phyloP scores from a whole-genome alignment of 140 eudicot species.

The Senecio squalidus region DNA sequence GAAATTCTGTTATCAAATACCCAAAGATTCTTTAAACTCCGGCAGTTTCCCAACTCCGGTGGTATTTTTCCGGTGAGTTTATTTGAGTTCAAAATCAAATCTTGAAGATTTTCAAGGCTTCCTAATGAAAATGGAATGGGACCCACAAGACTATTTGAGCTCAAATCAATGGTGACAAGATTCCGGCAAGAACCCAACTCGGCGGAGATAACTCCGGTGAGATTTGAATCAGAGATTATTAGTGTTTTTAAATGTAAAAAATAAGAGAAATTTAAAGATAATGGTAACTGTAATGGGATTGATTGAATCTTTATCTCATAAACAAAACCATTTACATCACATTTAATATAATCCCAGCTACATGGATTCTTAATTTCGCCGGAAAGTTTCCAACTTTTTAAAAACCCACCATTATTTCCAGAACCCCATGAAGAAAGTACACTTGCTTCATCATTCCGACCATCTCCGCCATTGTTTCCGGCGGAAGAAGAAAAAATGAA shows the following conservation, averaged over 20 bases:
- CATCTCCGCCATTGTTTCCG: slow-evolving; percentile 16
- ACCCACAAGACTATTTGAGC: slow-evolving; percentile 62
- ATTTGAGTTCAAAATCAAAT: slow-evolving; percentile 57
- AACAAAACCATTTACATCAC: slow-evolving; percentile 35
- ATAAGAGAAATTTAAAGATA: slow-evolving; percentile 53
- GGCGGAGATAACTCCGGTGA: slow-evolving; percentile 58
- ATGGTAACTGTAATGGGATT: slow-evolving; percentile 42
- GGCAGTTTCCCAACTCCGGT: slow-evolving; percentile 43
- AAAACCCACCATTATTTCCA: slow-evolving; percentile 4
- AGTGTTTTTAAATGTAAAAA: slow-evolving; percentile 35
- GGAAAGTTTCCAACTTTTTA: slow-evolving; percentile 42
- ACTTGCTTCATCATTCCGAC: slow-evolving; percentile 33
- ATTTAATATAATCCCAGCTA: slow-evolving; percentile 60
- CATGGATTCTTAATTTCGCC: slow-evolving; percentile 45
- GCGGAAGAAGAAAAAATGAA: slow-evolving; percentile 14
- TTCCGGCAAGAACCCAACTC: slow-evolving; percentile 34
- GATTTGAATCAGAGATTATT: slow-evolving; percentile 51
- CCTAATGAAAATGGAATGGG: slow-evolving; percentile 54
- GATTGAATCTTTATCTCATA: slow-evolving; percentile 54
- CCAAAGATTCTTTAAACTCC: slow-evolving; percentile 37
- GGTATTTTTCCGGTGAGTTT: slow-evolving; percentile 80
- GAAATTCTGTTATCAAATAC: slow-evolving; percentile 55
- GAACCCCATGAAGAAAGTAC: slow-evolving; percentile 40
- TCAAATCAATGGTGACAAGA: slow-evolving; percentile 45
- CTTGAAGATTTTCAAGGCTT: slow-evolving; percentile 45